A percentile compares a stretch with the other conserved stretches of the same genome.
These are phyloP conservation scores for Apiospora koreana DNA, from an alignment of 2,329 filamentous ascomycete genomes.

Conservation along the genomic window DNA sequence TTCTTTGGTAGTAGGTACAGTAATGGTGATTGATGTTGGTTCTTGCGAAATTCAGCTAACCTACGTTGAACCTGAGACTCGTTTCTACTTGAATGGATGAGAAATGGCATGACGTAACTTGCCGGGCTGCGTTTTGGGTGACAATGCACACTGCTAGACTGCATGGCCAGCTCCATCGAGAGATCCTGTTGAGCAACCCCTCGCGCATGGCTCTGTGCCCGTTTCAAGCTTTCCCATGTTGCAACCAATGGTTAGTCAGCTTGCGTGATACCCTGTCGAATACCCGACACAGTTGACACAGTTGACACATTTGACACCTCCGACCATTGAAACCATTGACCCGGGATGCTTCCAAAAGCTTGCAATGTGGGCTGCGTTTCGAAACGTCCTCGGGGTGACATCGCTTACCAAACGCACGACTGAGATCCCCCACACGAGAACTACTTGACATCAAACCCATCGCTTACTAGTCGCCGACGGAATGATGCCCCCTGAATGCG, in stretches of 20 bases:
- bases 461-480: background rate
- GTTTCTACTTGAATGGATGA: background rate
- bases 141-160: too few species aligned
- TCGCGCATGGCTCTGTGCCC: background rate
- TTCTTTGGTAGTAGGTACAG: too few species aligned
- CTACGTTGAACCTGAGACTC: background rate
- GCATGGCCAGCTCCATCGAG: background rate
- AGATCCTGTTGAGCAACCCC: background rate
- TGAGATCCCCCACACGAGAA: background rate
- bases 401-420: background rate
- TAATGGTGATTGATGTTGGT: background rate
- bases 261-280: background rate
- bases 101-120: background rate
- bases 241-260: background rate
- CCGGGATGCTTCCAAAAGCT: background rate
- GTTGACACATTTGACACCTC: background rate
- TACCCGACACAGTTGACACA: background rate
- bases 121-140: background rate
- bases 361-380: background rate
- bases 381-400: background rate
- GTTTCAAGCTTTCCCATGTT: background rate
- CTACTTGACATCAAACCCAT: background rate
- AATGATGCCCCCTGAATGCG: background rate
- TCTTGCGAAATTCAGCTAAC: background rate
- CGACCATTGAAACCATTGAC: background rate